Evolutionary conservation across 768 basidiomycete species (phyloP).

Genomic region (Termitomyces sp.): DNA sequence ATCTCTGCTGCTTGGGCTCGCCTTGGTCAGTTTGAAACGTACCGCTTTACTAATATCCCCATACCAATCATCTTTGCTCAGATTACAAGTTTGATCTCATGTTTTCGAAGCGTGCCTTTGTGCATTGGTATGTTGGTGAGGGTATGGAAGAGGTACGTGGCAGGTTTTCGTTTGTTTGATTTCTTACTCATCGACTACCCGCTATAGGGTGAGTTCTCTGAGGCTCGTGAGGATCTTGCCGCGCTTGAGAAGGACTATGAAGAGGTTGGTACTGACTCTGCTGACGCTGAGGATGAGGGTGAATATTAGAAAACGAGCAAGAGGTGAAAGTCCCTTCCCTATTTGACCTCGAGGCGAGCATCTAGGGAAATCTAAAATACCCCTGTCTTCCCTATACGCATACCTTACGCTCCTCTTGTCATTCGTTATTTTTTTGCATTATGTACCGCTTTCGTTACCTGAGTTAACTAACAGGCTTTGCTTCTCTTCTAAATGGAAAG

Average conservation of each 20-base stretch:
- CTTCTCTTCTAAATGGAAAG: constrained; percentile 4
- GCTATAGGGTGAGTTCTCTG: constrained; percentile 88
- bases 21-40: constrained; percentile 40
- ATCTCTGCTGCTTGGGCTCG: constrained; percentile 95
- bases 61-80: constrained; percentile 17
- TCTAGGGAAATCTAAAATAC: constrained; percentile 14
- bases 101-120: constrained; percentile 93
- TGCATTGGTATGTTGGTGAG: constrained; percentile 96
- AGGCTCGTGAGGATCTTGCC: constrained; percentile 96
- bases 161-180: not conserved
- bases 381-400: constrained; percentile 10
- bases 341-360: constrained; percentile 4
- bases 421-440: constrained; percentile 11
- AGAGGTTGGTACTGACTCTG: constrained; percentile 79
- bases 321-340: constrained; percentile 10
- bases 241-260: constrained; percentile 96
- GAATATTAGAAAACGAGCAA: constrained; percentile 40
- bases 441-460: constrained; percentile 7
- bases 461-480: constrained; percentile 6
- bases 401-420: constrained; percentile 11
- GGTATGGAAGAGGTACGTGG: constrained; percentile 91
- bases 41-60: not conserved
- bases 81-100: constrained; percentile 99
- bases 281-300: constrained; percentile 61
- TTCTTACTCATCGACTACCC: not conserved